Evolutionary conservation across 176 grass and related monocot species (phyloP).

Genomic region (Thalia dealbata): DNA sequence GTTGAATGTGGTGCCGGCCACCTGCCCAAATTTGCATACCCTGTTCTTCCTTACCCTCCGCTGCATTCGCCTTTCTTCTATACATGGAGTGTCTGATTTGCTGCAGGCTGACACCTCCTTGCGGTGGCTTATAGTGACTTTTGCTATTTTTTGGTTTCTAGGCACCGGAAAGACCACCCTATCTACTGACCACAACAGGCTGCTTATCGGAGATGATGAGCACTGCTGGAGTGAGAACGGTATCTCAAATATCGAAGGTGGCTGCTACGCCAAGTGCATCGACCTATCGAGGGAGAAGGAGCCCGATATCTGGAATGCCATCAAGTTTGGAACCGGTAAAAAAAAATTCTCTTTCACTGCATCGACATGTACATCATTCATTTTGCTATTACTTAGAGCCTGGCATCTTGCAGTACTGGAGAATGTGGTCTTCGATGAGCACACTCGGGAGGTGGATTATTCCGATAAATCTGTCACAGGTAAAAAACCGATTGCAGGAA

Average conservation of each 20-base stretch:
- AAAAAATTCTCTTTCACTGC: background rate
- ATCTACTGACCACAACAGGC: constrained; percentile 83
- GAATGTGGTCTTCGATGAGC: constrained; percentile 95
- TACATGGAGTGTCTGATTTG: background rate
- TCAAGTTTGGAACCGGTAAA: constrained; percentile 93
- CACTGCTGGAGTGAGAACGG: constrained; percentile 93
- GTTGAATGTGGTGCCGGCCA: constrained; percentile 35
- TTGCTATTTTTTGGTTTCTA: constrained; percentile 7
- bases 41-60: constrained; percentile 11
- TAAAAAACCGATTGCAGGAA: constrained; percentile 11
- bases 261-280: constrained; percentile 96
- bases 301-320: constrained; percentile 97
- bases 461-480: constrained; percentile 91
- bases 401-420: constrained; percentile 52
- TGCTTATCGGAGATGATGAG: constrained; percentile 84
- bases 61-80: background rate
- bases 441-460: constrained; percentile 83
- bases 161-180: constrained; percentile 93
- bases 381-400: background rate
- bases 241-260: constrained; percentile 94
- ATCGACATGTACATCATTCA: background rate
- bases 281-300: constrained; percentile 79
- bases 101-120: background rate
- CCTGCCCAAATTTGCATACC: constrained; percentile 58
- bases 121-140: background rate